Evolutionary conservation across 257 asterid genomes (phyloP).

Genomic region (Solanum chmielewskii): DNA sequence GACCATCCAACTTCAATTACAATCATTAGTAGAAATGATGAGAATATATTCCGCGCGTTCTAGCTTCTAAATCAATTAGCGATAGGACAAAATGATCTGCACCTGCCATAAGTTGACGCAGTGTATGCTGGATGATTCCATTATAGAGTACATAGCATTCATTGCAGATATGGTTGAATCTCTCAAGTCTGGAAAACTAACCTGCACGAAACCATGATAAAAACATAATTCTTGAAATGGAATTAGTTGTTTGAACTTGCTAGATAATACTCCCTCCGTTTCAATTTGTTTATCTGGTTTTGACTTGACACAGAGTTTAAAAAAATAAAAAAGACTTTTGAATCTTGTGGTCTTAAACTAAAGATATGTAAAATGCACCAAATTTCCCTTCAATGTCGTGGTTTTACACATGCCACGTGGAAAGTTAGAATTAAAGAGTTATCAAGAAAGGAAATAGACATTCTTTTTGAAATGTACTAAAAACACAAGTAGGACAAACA

Average conservation of each 20-base stretch:
- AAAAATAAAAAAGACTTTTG: not conserved
- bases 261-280: not conserved
- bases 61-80: not conserved
- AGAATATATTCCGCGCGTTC: not conserved
- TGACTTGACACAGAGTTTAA: not conserved
- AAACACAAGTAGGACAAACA: not conserved
- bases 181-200: constrained; percentile 67
- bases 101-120: constrained; percentile 94
- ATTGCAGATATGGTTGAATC: constrained; percentile 49
- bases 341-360: not conserved
- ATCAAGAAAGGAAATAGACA: not conserved
- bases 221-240: not conserved
- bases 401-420: not conserved
- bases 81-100: not conserved
- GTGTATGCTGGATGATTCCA: constrained; percentile 34
- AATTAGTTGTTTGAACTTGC: not conserved
- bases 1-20: constrained; percentile 68
- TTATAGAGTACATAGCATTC: constrained; percentile 52
- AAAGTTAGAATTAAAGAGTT: not conserved
- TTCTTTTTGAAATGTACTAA: not conserved
- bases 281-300: fast-evolving
- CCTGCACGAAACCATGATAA: constrained; percentile 24
- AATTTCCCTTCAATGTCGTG: not conserved
- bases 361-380: not conserved
- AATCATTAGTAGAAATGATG: not conserved